A percentile compares a stretch with the other conserved stretches of the same genome.
Conservation (phyloP, 345 rosid species). For the Eucalyptus erythrocorys region DNA sequence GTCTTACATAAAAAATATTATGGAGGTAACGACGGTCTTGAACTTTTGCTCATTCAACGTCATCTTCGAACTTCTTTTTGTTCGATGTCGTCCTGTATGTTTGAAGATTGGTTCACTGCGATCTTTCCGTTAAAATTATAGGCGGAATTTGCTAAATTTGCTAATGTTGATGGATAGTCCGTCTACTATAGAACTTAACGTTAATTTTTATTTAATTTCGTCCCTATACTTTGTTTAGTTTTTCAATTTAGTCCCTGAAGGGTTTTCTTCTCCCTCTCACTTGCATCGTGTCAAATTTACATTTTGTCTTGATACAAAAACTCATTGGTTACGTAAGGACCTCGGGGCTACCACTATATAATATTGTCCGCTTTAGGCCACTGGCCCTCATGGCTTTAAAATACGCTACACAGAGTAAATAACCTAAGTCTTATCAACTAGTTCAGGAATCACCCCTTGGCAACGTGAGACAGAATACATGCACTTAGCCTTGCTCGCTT, state of each 20-base stretch:
- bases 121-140: neutral
- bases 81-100: neutral
- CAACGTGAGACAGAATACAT: too few relatives aligned
- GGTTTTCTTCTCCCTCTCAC: neutral
- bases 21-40: neutral
- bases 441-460: too few relatives aligned
- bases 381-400: too few relatives aligned
- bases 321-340: neutral
- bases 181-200: neutral
- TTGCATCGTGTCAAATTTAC: neutral
- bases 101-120: neutral
- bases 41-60: neutral
- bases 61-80: neutral
- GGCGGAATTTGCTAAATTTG: neutral
- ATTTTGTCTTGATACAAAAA: neutral
- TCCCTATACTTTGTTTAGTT: neutral
- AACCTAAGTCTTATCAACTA: too few relatives aligned
- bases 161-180: neutral
- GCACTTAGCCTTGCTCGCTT: too few relatives aligned
- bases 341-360: rapidly evolving
- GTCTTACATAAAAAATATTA: neutral
- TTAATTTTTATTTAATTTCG: neutral
- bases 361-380: too few relatives aligned
- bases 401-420: too few relatives aligned
- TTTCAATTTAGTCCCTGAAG: neutral